Evolutionary conservation across 1,139 yeast species (phyloP), one percentile per base, ranked within the genome.

Genomic region (Blastobotrys apis): DNA sequence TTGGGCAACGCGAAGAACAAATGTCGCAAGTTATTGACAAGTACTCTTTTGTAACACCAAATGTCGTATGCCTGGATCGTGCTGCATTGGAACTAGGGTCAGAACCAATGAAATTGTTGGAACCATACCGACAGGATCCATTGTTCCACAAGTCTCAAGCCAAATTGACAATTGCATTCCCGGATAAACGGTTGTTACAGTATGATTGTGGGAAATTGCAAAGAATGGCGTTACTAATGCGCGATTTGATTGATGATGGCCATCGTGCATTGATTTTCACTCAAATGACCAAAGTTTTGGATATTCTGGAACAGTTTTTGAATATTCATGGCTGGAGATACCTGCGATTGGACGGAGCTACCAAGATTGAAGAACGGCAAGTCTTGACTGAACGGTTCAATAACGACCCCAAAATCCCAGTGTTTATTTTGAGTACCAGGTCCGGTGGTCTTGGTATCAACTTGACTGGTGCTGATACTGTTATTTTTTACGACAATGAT

Each of bases 401-500:
- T 61, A 76, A 83, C 45, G 98, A 94, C 60, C 71, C 83, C 9
- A 77, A 81, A 50, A 84, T 92, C 39, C 94, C 95, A 1, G 95
- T 90, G 16, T 94, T 94, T 59, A 92, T 94, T 40, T 67, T 94
- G 47, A 87, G 97, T 3, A 88, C 97, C 1, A 78, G 99, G 66
- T 90, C 97, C 2, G 99, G 99, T 62, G 99, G 99, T 30, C 73
- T 94, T 53, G 99, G 99, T 61, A 94, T 94, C 62, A 94, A 94
- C 59, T 71, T 94, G 57, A 92, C 98, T 0, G 99, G 98, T 57
- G 99, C 99, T 0, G 98, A 94, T 60, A 92, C 98, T 0, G 99
- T 94, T 38, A 88, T 94, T n/a, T 94, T 94, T 65, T 94, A 94
- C 63, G 99, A 94, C 65, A 88, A 97, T 2, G 99, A 94, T 67